Evolutionary conservation across 1,284 basidiomycete species (phyloP), one percentile per base, ranked within the genome.

Genomic region (Ceratobasidium sp.): DNA sequence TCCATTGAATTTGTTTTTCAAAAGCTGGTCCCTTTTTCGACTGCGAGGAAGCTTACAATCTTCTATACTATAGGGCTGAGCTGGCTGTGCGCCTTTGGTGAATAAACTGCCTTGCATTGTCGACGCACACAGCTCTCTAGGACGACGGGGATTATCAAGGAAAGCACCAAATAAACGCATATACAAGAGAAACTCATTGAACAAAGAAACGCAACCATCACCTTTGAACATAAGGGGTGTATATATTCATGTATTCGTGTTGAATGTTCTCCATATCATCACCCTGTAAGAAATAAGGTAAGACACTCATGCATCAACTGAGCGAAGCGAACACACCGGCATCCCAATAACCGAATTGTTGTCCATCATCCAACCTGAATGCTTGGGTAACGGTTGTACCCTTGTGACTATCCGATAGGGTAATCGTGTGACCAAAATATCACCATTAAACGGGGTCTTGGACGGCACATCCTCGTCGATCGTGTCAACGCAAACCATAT

Each of bases 311-410:
- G n/a, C 3, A 28, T 23, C 13, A 39, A 10, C 56, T 33, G 13
- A 46, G 44, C 3, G 1, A 10, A 44, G 3, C 2, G 33, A 20
- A 67, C 73, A 40, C 33, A 76, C 73, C 51, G 73, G 73, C 73
- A 76, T 76, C 63, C 73, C 73, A 67, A 76, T 67, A 28, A 76
- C 67, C 15, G 44, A 18, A 26, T 67, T 55, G 23, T 76, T 76
- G 28, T 76, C 73, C 46, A 76, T 67, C 73, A 76, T 76, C 73
- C 73, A 76, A 3, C 73, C 73, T 7, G 73, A 76, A 28, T 76
- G 73, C 28, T 67, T 76, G 12, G 63, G 49, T 33, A 76, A n/a
- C 9, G 73, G 73, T 15, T 33, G 44, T 15, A 63, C 18, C 44
- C 61, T 66, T 15, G 61, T 63, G 9, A 76, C 73, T 2, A 76